Conservation (phyloP, 495 filamentous ascomycete genomes). For the Hypoxylon rickii region DNA sequence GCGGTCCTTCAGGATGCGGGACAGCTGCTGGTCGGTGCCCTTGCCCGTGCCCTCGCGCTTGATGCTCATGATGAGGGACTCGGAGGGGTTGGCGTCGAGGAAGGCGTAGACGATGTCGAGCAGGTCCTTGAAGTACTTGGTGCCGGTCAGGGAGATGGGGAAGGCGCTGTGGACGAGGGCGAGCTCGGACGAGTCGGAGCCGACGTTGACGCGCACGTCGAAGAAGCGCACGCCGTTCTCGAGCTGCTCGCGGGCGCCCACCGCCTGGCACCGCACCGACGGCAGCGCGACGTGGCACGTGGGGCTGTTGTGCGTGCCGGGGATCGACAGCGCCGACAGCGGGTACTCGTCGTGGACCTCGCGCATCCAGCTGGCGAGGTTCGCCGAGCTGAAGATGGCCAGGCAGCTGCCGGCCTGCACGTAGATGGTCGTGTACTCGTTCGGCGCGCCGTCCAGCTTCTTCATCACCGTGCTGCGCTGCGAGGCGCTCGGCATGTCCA, state of each 20-base stretch:
- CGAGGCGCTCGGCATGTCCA: conserved; percentile 43
- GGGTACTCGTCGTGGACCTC: conserved; percentile 68
- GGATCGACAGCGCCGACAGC: conserved; percentile 83
- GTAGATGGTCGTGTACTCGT: conserved; percentile 75
- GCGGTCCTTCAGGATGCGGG: conserved; percentile 68
- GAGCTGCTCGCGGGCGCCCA: conserved; percentile 74
- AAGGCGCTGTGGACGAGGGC: conserved; percentile 53
- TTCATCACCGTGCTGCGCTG: conserved; percentile 42
- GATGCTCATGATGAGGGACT: conserved; percentile 82
- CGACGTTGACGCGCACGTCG: conserved; percentile 81
- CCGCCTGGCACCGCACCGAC: conserved; percentile 91
- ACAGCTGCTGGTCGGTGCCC: conserved; percentile 79
- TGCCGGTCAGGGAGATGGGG: conserved; percentile 51
- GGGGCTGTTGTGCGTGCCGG: conserved; percentile 93
- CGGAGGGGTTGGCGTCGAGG: conserved; percentile 74
- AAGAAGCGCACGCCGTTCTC: conserved; percentile 93
- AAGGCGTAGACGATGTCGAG: conserved; percentile 72
- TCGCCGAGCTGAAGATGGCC: conserved; percentile 74
- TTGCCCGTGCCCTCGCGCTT: conserved; percentile 88
- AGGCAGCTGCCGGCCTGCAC: conserved; percentile 66
- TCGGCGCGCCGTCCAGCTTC: conserved; percentile 33
- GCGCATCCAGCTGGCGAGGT: conserved; percentile 81
- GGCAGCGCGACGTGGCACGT: conserved; percentile 83
- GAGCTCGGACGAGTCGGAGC: conserved; percentile 72
- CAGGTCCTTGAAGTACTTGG: conserved; percentile 74